Conservation (phyloP, 2,329 filamentous ascomycete genomes). For the Epichloe amarillans region DNA sequence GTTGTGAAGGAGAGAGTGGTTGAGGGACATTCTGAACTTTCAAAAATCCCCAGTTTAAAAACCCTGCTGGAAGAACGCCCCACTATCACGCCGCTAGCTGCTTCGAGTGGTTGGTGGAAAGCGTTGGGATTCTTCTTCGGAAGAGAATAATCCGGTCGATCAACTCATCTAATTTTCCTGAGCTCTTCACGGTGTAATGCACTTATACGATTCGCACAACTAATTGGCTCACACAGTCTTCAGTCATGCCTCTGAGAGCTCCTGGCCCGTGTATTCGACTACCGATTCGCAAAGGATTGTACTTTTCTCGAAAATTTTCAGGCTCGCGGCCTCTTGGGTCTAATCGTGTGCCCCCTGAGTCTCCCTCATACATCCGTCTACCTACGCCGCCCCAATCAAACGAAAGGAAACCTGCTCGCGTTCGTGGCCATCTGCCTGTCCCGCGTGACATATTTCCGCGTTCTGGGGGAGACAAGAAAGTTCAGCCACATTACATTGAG, state of each 20-base stretch:
- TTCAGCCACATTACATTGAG: slow-evolving; percentile 44
- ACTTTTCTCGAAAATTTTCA: slow-evolving; percentile 19
- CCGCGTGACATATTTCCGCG: slow-evolving; percentile 68
- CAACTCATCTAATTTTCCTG: neutral
- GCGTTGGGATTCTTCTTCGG: neutral
- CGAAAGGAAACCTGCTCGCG: slow-evolving; percentile 27
- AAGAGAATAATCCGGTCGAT: slow-evolving; percentile 1
- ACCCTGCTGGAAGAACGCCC: neutral
- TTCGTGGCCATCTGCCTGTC: slow-evolving; percentile 72
- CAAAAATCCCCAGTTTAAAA: slow-evolving; percentile 2
- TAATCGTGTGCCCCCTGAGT: slow-evolving; percentile 65
- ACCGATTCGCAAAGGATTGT: slow-evolving; percentile 14
- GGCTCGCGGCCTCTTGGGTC: slow-evolving; percentile 24
- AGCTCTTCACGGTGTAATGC: neutral
- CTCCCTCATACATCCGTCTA: slow-evolving; percentile 74
- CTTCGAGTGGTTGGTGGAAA: neutral
- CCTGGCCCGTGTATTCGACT: slow-evolving; percentile 14
- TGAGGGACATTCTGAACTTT: neutral
- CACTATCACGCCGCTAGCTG: neutral
- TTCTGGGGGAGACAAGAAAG: slow-evolving; percentile 44
- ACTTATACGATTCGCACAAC: neutral
- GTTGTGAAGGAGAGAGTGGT: neutral
- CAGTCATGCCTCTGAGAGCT: slow-evolving; percentile 17
- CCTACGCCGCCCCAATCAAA: slow-evolving; percentile 63
- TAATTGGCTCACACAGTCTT: neutral